Conservation (phyloP, 2,329 filamentous ascomycete species). For the Gyromitra esculenta region DNA sequence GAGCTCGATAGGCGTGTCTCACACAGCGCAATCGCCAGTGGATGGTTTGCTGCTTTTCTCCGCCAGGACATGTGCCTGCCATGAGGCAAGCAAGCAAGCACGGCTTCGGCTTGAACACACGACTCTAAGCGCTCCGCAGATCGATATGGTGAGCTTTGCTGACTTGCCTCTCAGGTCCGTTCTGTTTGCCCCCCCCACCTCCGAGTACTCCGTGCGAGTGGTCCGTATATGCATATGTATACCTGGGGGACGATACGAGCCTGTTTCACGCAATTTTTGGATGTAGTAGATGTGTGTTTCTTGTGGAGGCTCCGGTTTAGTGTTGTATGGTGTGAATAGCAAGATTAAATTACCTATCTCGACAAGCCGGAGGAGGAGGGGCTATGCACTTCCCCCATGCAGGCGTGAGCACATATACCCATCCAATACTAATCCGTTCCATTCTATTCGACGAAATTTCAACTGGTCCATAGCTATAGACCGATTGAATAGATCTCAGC, state of each 20-base stretch:
- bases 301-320: neutral
- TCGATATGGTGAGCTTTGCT: neutral
- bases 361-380: neutral
- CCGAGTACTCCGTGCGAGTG: neutral
- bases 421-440: slow-evolving; percentile 5
- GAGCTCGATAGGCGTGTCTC: neutral
- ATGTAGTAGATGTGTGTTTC: neutral
- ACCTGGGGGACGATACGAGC: neutral
- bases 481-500: neutral
- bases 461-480: slow-evolving; percentile 1
- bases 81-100: neutral
- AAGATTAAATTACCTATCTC: neutral
- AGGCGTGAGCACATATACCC: slow-evolving; percentile 4
- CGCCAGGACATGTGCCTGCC: neutral
- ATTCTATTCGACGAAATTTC: neutral
- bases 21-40: neutral
- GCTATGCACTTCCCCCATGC: slow-evolving; percentile 1
- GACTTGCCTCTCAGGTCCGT: neutral
- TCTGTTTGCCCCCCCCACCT: neutral
- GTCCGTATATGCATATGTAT: neutral
- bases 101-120: neutral
- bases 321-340: neutral
- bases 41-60: neutral
- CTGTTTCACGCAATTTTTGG: slow-evolving; percentile 1
- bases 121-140: neutral